Base-by-base conservation (phyloP, 768 basidiomycete species). In the Leccinum rimulosum region DNA sequence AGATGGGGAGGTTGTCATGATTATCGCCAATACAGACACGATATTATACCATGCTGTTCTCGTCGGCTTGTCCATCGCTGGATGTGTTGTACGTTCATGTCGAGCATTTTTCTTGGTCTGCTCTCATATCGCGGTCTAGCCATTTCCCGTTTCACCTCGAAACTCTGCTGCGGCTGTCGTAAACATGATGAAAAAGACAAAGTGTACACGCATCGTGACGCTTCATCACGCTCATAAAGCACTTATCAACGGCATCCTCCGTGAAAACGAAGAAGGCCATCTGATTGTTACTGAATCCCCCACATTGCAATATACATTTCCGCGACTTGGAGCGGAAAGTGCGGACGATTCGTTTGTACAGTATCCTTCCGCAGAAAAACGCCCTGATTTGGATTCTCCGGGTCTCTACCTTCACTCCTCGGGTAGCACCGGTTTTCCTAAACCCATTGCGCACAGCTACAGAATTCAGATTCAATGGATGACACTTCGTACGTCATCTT, bases 401-500 rank as follows among this genome's bases (percentile, higher is more conserved):
- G 76, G 75, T 1, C 54, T 80, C 14, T 79, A 82, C 19, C 59
- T 82, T 56, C 81, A 82, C 58, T 79, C 80, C 1, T 81, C 79
- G 4, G 81, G 81, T 15, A 81, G 80, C 6, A 80, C 79, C 4
- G 81, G 79, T 17, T 70, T 80, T 33, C 81, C 81, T 3, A 82
- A 82, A 64, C 74, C 80, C 1, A 77, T 82, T 25, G 61, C 71
- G 0, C 70, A 77, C 47, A 76, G 68, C 2, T 69, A 77, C 54
- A 67, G 65, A 30, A 64, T 66, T 6, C 53, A 78, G 27, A 52
- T 70, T 5, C 72, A 80, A 31, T 77, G 77, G 73, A 55, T 71
- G 7, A 38, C 58, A 1, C 69, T 72, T 14, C 64, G 80, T 81
- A 64, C 48, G 76, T 65, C 14, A 10, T 19, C 3, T n/a, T 19